These are phyloP conservation scores for Leccinellum luteum DNA, from an alignment of 768 basidiomycete genomes.

Conservation along the genomic window DNA sequence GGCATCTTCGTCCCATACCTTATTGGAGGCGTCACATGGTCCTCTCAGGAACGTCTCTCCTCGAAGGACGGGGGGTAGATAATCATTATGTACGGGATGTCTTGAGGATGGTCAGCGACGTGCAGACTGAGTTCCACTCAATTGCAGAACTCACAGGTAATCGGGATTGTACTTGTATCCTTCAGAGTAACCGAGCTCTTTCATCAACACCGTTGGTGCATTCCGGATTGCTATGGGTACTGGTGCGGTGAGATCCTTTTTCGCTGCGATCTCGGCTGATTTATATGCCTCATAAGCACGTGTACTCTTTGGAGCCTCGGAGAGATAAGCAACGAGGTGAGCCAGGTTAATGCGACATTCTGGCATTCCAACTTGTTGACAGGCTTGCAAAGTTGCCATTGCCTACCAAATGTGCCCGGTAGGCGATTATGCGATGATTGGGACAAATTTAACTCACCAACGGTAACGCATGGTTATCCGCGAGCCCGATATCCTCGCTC, in stretches of 20 bases:
- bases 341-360: slow-evolving; percentile 78
- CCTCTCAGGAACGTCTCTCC: slow-evolving; percentile 44
- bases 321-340: slow-evolving; percentile 72
- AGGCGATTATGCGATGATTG: slow-evolving; percentile 8
- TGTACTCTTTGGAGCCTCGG: slow-evolving; percentile 82
- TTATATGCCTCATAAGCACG: slow-evolving; percentile 78
- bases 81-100: slow-evolving; percentile 66
- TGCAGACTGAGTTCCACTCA: not conserved
- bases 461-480: slow-evolving; percentile 74
- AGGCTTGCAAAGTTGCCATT: slow-evolving; percentile 59
- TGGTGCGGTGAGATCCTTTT: slow-evolving; percentile 46
- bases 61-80: slow-evolving; percentile 50
- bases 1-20: slow-evolving; percentile 60
- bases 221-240: slow-evolving; percentile 77
- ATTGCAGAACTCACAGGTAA: slow-evolving; percentile 41
- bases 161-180: slow-evolving; percentile 64
- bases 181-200: slow-evolving; percentile 63
- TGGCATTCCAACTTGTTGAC: slow-evolving; percentile 75
- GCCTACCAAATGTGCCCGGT: slow-evolving; percentile 42
- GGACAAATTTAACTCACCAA: slow-evolving; percentile 42
- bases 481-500: slow-evolving; percentile 83
- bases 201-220: slow-evolving; percentile 71
- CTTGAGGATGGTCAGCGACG: slow-evolving; percentile 26
- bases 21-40: slow-evolving; percentile 42
- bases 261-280: slow-evolving; percentile 60